Base-by-base conservation (phyloP, 352 stramenopile species). In the Ophiocytium majus region DNA sequence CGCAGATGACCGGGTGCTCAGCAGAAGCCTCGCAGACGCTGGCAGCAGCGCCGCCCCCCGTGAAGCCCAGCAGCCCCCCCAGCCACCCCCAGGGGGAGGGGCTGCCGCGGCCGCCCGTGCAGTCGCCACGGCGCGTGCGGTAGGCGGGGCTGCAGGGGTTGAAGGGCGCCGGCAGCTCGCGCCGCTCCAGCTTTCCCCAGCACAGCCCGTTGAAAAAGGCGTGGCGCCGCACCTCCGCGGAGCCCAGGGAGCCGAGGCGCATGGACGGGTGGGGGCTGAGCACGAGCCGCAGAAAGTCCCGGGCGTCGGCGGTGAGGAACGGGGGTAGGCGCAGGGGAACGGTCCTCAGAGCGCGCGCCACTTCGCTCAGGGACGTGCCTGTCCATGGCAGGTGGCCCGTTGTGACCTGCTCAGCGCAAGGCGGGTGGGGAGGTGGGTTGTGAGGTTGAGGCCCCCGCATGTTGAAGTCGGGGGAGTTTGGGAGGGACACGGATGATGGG, bases 181-280 rank as follows among this genome's bases (percentile, higher is more conserved):
- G 49, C 43, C 83, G 71, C 64, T 78, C n/a, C 28, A 89, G 31
- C 17, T 80, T 43, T 9, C 83, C 78, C 85, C 87, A 91, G 66
- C 89, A 78, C 37, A 91, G 83, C 23, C 80, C 71, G 28, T 80
- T 32, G 80, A 91, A 91, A 79, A 91, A 91, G 0, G 31, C 63
- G 81, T 91, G 88, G 23, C 78, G 28, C 82, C 84, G 89, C 0
- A 91, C 80, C 49, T 84, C 43, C 28, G 50, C 31, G 63, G 83
- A 83, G 0, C 86, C 93, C 10, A 78, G 32, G 5, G 32, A 43
- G 35, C 66, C 66, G 32, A 78, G 5, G 32, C 66, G 66, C 66
- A 78, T 78, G 35, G 5, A 5, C 32, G 66, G 66, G 35, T 78
- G 66, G 5, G 66, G 32, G 66, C 35, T 17, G 5, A 78, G 35